Evolutionary conservation across 169 alveolate species (phyloP), one percentile per base, ranked within the genome.

Genomic region (Besnoitia besnoiti): DNA sequence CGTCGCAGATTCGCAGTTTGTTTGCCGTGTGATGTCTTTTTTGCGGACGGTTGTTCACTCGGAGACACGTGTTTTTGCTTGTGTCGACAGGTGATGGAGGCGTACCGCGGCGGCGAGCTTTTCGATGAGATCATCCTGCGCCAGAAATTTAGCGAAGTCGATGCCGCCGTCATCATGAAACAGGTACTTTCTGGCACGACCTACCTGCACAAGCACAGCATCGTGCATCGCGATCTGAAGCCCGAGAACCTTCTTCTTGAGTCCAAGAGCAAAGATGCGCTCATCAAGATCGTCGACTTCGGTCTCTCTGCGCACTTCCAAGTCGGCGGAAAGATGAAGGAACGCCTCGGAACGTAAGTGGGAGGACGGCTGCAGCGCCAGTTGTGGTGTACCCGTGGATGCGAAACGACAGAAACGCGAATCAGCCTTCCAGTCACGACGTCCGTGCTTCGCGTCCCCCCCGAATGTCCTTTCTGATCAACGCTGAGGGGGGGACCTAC

Each of bases 71-170:
- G 85, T 99, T 97, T 91, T 97, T 97, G 37, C 94, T 95, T 49
- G 93, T 97, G 76, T 93, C 96, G 33, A 93, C 97, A 94, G 90
- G 99, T 97, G 21, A 96, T 97, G 80, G 99, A 98, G 95, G 97
- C 96, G 39, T 97, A 97, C 96, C 93, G 98, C 19, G 99, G 99
- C 7, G 99, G 99, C 12, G 99, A 98, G 95, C 94, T 98, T 89
- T 98, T 98, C 94, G 99, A 98, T 94, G 98, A 97, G 67, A 98
- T 98, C 35, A 97, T 97, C 73, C 96, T 97, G 80, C 94, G 98
- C 40, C 96, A 95, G 75, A 93, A 98, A 93, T 98, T 98, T 93
- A 94, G 96, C 88, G 99, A 98, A 91, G 93, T 93, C 46, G 98
- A 97, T 91, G 99, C 99, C 24, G 99, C 99, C 30, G 95, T 95